Percentiles rank a stretch among this genome's conserved stretches.
phyloP scores from a whole-genome alignment of 495 filamentous ascomycete species.

The Podospora comata region DNA sequence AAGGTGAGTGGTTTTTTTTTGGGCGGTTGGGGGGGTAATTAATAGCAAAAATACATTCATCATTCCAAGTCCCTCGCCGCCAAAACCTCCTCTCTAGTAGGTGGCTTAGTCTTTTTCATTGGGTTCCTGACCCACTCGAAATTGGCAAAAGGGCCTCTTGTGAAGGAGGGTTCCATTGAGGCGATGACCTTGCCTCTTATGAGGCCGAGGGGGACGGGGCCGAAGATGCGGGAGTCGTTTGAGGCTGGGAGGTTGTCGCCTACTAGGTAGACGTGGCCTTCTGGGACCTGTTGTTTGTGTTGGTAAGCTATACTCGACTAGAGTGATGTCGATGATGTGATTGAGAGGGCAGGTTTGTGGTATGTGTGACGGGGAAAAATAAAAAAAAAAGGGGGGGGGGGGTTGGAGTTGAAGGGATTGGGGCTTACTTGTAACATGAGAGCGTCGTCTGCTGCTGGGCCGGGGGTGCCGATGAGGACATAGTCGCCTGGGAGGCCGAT shows the following conservation, averaged over 20 bases:
- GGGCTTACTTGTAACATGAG: slow-evolving; percentile 69
- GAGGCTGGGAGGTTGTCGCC: slow-evolving; percentile 86
- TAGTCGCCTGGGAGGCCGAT: slow-evolving; percentile 89
- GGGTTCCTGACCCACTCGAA: slow-evolving; percentile 33
- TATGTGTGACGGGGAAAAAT: no score
- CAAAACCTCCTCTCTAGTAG: not conserved
- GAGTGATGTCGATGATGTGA: no score
- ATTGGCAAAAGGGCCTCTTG: slow-evolving; percentile 24
- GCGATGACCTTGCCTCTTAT: slow-evolving; percentile 84
- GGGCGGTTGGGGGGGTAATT: no score
- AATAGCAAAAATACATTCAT: not conserved
- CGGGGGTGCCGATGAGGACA: slow-evolving; percentile 66
- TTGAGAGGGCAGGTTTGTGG: no score
- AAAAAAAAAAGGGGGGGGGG: not conserved
- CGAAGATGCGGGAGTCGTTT: slow-evolving; percentile 79
- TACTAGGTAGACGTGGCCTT: slow-evolving; percentile 82
- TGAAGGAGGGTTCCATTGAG: slow-evolving; percentile 47
- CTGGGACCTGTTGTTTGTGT: slow-evolving; percentile 56
- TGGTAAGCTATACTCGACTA: not conserved
- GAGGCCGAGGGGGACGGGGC: slow-evolving; percentile 78
- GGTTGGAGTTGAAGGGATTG: slow-evolving; percentile 13
- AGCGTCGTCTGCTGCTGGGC: slow-evolving; percentile 30
- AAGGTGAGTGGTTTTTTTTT: not conserved
- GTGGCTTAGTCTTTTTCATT: slow-evolving; percentile 15
- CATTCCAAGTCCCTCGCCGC: not conserved